Base-by-base conservation (phyloP, 306 rosid species). In the Quercus alba region DNA sequence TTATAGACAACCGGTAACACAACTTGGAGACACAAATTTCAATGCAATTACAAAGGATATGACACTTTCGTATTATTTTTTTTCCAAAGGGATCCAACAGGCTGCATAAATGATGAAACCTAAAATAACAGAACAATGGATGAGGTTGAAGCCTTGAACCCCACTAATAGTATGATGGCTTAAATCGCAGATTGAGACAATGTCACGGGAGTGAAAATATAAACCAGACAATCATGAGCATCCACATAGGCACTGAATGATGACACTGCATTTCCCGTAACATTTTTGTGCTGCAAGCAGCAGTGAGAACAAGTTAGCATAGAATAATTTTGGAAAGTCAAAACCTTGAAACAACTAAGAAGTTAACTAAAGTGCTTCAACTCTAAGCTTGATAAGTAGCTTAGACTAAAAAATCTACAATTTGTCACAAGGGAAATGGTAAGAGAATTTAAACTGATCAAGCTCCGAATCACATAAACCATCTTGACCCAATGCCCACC, bases 231-330 rank as follows among this genome's bases (percentile, higher is more conserved):
- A 75, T 84, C 92, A 6, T 95, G 99, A 77, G 91, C 76, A 23
- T 88, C 88, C 58, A 95, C 97, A 69, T 1, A 72, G 57, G 92
- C 88, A 78, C 91, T 76, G 70, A 90, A 93, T n/a, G 93, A 87
- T 44, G 93, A 87, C 70, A 88, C 91, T 6, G 87, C 97, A 76
- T 66, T 86, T 55, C 2, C 80, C 4, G 70, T 31, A 41, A 90
- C 30, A 63, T 78, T 82, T 84, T 90, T 78, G 87, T 93, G 99
- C 99, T 93, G 94, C 89, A 84, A 75, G 58, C 62, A 79, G 78
- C 52, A 56, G 5, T 55, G 59, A 51, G 38, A 55, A 74, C 6
- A 51, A 75, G 31, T n/a, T 80, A 81, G 79, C 83, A 18, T 63
- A 56, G 66, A 59, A 44, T 35, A 28, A 41, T 2, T 3, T 15